Percentiles rank a stretch among this genome's conserved stretches.
Conservation (phyloP, 495 filamentous ascomycete species). For the Letharia columbiana region DNA sequence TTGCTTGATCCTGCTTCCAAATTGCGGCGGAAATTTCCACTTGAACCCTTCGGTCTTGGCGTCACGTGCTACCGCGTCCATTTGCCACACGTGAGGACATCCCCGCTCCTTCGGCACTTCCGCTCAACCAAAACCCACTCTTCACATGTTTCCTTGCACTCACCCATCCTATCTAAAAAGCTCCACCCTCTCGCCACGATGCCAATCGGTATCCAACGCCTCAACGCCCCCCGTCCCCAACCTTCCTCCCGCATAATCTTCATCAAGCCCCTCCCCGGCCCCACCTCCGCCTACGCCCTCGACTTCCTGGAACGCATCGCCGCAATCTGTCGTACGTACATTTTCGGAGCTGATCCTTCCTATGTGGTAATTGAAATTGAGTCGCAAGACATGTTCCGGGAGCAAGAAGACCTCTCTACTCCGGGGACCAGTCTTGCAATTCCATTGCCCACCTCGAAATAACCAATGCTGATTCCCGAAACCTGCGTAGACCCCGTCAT, state of each 20-base stretch:
- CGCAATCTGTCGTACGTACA: slow-evolving; percentile 48
- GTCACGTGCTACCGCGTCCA: slow-evolving; percentile 12
- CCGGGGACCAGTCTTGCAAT: no score
- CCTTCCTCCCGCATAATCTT: slow-evolving; percentile 65
- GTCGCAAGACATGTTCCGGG: no score
- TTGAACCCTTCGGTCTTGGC: neutral
- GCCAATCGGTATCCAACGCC: slow-evolving; percentile 54
- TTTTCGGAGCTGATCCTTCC: no score
- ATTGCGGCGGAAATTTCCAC: neutral
- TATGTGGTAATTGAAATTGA: no score
- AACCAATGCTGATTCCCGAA: no score
- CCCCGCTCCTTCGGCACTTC: neutral
- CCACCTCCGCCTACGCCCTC: slow-evolving; percentile 48
- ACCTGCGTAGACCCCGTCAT: slow-evolving; percentile 49
- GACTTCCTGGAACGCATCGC: slow-evolving; percentile 70
- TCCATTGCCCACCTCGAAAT: no score
- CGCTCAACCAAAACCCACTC: neutral
- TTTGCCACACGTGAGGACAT: neutral
- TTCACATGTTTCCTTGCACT: neutral
- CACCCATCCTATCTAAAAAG: neutral
- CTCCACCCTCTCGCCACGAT: slow-evolving; percentile 6
- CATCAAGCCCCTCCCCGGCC: slow-evolving; percentile 62
- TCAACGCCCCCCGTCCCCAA: slow-evolving; percentile 57
- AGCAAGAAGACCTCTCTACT: no score
- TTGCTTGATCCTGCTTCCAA: no score